These are phyloP conservation scores for Closterium sp. DNA, from an alignment of 139 green algal species.

Conservation along the genomic window DNA sequence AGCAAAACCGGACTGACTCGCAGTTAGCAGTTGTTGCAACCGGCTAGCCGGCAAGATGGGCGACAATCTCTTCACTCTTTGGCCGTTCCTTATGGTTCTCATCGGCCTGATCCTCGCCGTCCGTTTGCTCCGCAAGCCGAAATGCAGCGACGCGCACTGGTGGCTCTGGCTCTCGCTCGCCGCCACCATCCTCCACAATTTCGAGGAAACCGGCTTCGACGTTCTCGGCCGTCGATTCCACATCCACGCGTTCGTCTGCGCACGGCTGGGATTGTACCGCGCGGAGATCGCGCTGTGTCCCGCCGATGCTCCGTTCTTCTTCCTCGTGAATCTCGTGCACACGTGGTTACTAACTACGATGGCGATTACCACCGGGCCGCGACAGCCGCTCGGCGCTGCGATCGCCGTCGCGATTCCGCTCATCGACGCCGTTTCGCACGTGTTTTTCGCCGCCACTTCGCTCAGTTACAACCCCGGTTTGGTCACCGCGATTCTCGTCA, in stretches of 20 bases:
- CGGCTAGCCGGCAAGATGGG: background rate
- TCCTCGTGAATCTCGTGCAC: background rate
- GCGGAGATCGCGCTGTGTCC: background rate
- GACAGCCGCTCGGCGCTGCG: background rate
- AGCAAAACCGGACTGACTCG: background rate
- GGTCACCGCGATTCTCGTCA: background rate
- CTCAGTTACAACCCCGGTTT: background rate
- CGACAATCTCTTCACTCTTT: background rate
- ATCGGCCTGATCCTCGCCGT: background rate
- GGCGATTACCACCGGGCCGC: background rate
- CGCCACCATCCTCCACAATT: background rate
- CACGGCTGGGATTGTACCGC: background rate
- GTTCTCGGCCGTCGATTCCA: background rate
- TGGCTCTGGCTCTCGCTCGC: background rate
- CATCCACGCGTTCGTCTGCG: background rate
- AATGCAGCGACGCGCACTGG: background rate
- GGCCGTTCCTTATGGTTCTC: background rate
- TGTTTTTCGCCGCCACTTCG: background rate
- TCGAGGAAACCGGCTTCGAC: background rate
- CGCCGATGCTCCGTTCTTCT: background rate
- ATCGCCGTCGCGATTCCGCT: background rate
- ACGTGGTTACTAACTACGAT: background rate
- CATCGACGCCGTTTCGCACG: background rate
- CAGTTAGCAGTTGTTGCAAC: background rate
- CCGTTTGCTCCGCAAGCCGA: background rate